Evolutionary conservation across 1,284 basidiomycete genomes (phyloP).

Genomic region (Porodaedalea pini): DNA sequence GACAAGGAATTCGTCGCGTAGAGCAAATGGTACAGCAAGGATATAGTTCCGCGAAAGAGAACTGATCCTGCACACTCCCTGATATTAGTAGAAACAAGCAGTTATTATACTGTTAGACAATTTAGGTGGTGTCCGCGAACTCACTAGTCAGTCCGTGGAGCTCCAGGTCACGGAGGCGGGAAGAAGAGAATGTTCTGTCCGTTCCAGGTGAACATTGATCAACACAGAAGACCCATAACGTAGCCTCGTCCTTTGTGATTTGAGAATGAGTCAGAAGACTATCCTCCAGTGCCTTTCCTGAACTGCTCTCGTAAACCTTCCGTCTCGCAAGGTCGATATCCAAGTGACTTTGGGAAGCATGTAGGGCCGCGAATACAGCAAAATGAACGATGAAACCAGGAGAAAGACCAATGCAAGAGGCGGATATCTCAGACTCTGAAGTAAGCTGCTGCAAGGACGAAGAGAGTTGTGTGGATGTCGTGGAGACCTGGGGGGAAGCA

Average conservation of each 20-base stretch:
- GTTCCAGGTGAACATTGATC: conserved; percentile 32
- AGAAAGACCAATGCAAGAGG: conserved; percentile 18
- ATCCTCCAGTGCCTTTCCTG: conserved; percentile 37
- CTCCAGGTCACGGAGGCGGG: conserved; percentile 32
- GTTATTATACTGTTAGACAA: neutral
- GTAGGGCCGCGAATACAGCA: conserved; percentile 40
- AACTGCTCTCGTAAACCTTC: conserved; percentile 39
- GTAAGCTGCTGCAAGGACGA: conserved; percentile 36
- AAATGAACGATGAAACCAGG: conserved; percentile 39
- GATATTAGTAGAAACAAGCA: neutral
- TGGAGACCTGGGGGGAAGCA: conserved; percentile 32
- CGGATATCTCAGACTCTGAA: conserved; percentile 18
- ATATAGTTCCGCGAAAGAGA: conserved; percentile 37
- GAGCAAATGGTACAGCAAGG: conserved; percentile 50
- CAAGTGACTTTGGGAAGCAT: conserved; percentile 30
- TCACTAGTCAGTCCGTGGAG: conserved; percentile 51
- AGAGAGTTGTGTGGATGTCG: conserved; percentile 34
- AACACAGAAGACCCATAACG: conserved; percentile 54
- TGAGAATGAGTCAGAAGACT: conserved; percentile 50
- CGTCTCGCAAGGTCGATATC: conserved; percentile 58
- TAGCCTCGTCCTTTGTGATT: conserved; percentile 37
- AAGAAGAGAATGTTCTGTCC: conserved; percentile 28
- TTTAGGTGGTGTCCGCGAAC: conserved; percentile 27
- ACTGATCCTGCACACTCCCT: conserved; percentile 6
- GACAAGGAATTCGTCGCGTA: conserved; percentile 39